Evolutionary conservation across 495 filamentous ascomycete species (phyloP), one percentile per base, ranked within the genome.

Genomic region (Penicillium canariense): DNA sequence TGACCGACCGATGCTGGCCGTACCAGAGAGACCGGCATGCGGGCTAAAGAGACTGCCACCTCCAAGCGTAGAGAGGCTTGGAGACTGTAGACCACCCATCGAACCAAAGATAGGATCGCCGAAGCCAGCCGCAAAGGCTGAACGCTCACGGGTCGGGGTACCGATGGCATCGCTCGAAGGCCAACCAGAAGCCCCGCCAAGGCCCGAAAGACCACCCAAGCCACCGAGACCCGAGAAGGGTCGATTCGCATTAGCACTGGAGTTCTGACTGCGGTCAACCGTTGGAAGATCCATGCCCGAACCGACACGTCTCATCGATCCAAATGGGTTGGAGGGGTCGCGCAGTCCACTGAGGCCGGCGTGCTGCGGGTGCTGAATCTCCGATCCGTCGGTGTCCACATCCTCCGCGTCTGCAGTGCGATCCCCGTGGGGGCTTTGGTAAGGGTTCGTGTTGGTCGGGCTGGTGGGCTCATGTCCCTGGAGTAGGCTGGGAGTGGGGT

Each of bases 361-460:
- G 48, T 84, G 80, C 28, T 82, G 79, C 20, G 76, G 62, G 39
- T 71, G 72, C 57, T 82, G 77, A 42, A 80, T 74, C 53, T 86
- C 84, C 22, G 78, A 79, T 14, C 76, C 78, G 58, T 86, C 84
- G 9, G 76, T 74, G 36, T 84, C 84, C 36, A 74, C 68, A 54
- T 91, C 87, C 25, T 76, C 87, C 3, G 81, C 77, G 22, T 91
- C 85, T 15, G 17, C 50, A 2, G 51, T 77, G 28, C 84, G 83
- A 15, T 91, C 88, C n/a, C 83, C 87, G n/a, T 88, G 84, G 8
- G 94, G 95, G 68, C 93, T 97, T 58, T 89, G 88, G 63, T 92
- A 98, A n/a, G 94, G 95, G 68, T 98, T 98, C 1, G 94, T 97
- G 55, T 96, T 91, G 0, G 93, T 94, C 31, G 94, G 95, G 63